Evolutionary conservation across 2,329 filamentous ascomycete genomes (phyloP).

Genomic region (Neurospora sp.): DNA sequence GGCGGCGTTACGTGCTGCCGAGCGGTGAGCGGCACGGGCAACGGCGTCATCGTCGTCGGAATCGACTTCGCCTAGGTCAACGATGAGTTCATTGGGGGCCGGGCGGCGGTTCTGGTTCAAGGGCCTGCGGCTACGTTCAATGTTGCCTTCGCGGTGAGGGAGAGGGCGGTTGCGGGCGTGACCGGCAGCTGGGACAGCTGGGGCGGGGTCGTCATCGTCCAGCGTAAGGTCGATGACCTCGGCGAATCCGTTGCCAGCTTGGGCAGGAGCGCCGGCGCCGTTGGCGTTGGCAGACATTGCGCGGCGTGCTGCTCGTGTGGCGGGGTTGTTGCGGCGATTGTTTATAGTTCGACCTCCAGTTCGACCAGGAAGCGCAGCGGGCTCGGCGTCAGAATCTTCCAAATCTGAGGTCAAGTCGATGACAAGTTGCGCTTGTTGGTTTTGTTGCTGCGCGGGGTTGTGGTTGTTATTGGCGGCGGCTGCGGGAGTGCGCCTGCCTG

Average conservation of each 20-base stretch:
- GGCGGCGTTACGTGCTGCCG: background rate
- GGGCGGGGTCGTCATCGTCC: constrained; percentile 23
- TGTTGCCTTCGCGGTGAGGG: constrained; percentile 1
- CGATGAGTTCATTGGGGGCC: background rate
- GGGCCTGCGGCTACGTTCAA: background rate
- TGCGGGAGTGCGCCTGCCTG: background rate
- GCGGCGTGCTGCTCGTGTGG: background rate
- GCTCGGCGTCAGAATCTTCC: background rate
- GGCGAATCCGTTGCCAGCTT: constrained; percentile 37
- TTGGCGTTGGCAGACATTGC: background rate
- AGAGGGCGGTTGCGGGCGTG: background rate
- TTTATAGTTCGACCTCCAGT: background rate
- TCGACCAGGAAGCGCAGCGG: background rate
- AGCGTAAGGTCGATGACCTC: constrained; percentile 44
- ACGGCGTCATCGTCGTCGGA: background rate
- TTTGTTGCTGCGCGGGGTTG: background rate
- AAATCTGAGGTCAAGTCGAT: constrained; percentile 33
- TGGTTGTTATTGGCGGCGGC: constrained; percentile 5
- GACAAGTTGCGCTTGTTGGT: constrained; percentile 18
- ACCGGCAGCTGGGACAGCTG: background rate
- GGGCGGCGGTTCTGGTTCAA: background rate
- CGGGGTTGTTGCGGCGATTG: background rate
- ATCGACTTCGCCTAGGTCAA: background rate
- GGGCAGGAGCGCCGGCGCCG: constrained; percentile 5
- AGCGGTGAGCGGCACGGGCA: background rate